A percentile compares a stretch with the other conserved stretches of the same genome.
phyloP scores from a whole-genome alignment of 2,329 filamentous ascomycete species.

The Albophoma yamanashiensis region DNA sequence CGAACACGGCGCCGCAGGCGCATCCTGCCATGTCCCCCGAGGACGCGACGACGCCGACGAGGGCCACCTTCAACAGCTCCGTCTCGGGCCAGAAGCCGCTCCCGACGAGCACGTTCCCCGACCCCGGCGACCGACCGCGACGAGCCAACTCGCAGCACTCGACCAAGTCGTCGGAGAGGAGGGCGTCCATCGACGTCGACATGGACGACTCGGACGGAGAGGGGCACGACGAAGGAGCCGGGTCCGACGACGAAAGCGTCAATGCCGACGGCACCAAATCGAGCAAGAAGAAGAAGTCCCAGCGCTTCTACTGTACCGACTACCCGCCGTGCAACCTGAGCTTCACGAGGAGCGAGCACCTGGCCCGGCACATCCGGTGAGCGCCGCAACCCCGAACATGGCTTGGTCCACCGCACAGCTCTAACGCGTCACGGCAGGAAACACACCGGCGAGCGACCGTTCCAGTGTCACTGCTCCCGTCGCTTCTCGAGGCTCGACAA shows the following conservation, averaged over 20 bases:
- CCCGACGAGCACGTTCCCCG: constrained; percentile 40
- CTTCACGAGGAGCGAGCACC: constrained; percentile 91
- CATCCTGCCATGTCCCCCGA: constrained; percentile 21
- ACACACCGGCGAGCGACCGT: constrained; percentile 94
- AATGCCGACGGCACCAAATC: constrained; percentile 56
- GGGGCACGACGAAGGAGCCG: constrained; percentile 35
- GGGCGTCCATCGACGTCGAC: constrained; percentile 58
- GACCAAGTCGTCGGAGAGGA: constrained; percentile 37
- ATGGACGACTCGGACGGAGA: constrained; percentile 69
- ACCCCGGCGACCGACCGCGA: constrained; percentile 26
- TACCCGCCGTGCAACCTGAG: constrained; percentile 89
- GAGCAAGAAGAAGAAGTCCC: constrained; percentile 90
- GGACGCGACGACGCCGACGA: constrained; percentile 52
- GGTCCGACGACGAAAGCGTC: constrained; percentile 56
- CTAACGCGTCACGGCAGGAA: constrained; percentile 46
- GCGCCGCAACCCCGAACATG: background rate
- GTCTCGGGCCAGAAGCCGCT: constrained; percentile 41
- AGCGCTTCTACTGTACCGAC: constrained; percentile 92
- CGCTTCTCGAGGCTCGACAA: constrained; percentile 93
- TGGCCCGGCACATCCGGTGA: constrained; percentile 87
- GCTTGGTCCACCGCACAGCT: background rate
- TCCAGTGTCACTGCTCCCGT: constrained; percentile 89
- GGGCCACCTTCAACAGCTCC: constrained; percentile 36
- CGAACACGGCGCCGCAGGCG: constrained; percentile 23
- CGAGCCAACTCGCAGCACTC: constrained; percentile 49